Evolutionary conservation across 2,329 filamentous ascomycete species (phyloP), one percentile per base, ranked within the genome.

Genomic region (Simplicillium aogashimaense): DNA sequence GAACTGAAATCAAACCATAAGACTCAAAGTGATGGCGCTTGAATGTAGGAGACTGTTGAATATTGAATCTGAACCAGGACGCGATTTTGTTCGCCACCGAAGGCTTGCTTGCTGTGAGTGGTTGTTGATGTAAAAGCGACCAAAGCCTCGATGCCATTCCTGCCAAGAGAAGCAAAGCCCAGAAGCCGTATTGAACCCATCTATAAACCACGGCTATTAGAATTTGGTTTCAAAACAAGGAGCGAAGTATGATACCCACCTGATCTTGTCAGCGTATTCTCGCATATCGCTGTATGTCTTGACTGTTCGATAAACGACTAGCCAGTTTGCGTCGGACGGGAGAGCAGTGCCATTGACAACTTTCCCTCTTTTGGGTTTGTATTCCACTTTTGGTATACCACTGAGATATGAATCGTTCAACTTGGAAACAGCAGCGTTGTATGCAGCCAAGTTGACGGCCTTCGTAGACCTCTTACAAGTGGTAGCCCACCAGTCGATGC

Each of bases 1-100:
- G 59, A 6, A 63, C 51, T 2, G 57, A 60, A 46, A 54, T 60
- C 57, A 59, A 64, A 11, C 58, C 59, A 34, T 61, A 33, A 1
- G 46, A 37, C 35, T 48, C 45, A 15, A 47, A 45, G 15, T 48
- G 46, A 14, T 48, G 45, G 18, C 45, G 41, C 8, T 31, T 39
- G 28, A 44, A 39, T 7, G 46, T 48, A 9, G 46, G 46, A 7
- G 46, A 37, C 32, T 47, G 39, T n/a, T 44, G 33, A 10, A 48
- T 31, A 15, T 43, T 48, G 12, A 40, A 3, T 35, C 28, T 25
- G 20, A 25, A 38, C n/a, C 39, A 35, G 28, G 29, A 8, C 17
- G 9, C 29, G 29, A 37, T 39, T 16, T 12, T 37, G 20, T 25
- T 25, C 9, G 20, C 5, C 9, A 9, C 9, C 9, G 5, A 5